These are phyloP conservation scores for Trichophyton rubrum DNA, from an alignment of 2,329 filamentous ascomycete species.

Conservation along the genomic window DNA sequence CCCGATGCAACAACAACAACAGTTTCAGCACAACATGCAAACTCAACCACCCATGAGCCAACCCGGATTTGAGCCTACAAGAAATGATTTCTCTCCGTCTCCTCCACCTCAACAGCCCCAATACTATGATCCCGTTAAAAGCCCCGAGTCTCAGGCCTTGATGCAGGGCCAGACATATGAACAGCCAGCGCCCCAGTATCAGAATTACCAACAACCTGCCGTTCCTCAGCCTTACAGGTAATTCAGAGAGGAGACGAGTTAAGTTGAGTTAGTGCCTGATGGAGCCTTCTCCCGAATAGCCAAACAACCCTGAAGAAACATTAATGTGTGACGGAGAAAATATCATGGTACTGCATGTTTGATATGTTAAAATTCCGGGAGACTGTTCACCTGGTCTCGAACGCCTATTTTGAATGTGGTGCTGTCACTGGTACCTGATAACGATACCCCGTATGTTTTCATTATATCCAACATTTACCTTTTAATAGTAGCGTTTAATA, in stretches of 20 bases:
- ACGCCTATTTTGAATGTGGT: neutral
- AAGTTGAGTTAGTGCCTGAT: neutral
- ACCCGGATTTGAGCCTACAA: neutral
- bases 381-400: neutral
- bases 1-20: neutral
- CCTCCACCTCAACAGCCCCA: neutral
- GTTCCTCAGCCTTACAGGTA: neutral
- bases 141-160: neutral
- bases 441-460: neutral
- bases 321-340: no score
- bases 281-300: neutral
- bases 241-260: neutral
- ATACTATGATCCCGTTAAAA: neutral
- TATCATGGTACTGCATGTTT: no score
- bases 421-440: neutral
- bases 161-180: neutral
- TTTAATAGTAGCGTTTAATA: neutral
- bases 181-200: neutral
- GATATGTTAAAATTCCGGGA: no score
- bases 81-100: neutral
- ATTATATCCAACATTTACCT: neutral
- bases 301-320: neutral
- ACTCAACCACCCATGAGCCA: neutral
- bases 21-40: neutral
- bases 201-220: neutral